Base-by-base conservation (phyloP, 441 rosid genomes). In the Corymbia citriodora region DNA sequence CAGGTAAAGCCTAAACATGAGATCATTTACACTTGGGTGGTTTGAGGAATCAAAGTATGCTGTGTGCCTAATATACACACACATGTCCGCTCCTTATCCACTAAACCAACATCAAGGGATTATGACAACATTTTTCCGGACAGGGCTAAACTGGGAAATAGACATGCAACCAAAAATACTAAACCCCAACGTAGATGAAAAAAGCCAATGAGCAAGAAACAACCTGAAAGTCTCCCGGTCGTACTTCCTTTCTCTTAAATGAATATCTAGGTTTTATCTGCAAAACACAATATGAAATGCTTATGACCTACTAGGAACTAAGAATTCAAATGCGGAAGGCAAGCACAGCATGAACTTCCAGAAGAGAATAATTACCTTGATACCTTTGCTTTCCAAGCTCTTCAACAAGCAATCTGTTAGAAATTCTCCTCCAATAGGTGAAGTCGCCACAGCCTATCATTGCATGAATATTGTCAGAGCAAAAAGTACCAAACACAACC, bases 181-280 rank as follows among this genome's bases (percentile, higher is more conserved):
- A 55, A 55, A 36, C 4, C 52, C 11, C 68, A 48, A 87, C 23
- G 88, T 31, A 57, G 31, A 74, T 74, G 83, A 45, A 79, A 45
- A 79, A 79, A 23, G 18, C 53, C 18, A 79, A 45, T 79, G 52
- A 79, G 85, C 52, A 79, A 79, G 85, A 50, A 59, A 72, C 83
- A 92, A 98, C 99, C 99, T 97, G 99, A 95, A 96, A 98, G 45
- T 96, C 99, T 59, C 99, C 97, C 6, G 98, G 94, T 40, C 99
- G 97, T 90, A 93, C 92, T 94, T 98, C 99, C 93, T 97, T 97
- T 92, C 99, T 95, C 96, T 96, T 97, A 94, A 98, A 97, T 54
- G 99, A 97, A 92, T 98, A 98, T 93, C 99, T 96, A 25, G 99
- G 99, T 93, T 93, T 97, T 93, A 98, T 96, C 99, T 98, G 95